Evolutionary conservation across 2,329 filamentous ascomycete genomes (phyloP).

Genomic region (Scortechinia acanthostroma): DNA sequence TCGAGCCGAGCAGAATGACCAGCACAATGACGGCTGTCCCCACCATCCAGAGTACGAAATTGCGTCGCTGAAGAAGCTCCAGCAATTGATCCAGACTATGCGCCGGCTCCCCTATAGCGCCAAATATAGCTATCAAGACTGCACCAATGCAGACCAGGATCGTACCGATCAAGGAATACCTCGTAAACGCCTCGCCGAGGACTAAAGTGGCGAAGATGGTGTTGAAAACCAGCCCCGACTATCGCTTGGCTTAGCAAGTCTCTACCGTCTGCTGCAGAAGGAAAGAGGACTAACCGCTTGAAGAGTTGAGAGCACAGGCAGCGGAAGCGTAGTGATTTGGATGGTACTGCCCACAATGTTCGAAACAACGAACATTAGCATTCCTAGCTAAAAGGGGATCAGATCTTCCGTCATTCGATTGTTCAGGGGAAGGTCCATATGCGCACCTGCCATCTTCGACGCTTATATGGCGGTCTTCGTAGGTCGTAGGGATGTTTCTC

Average conservation of each 20-base stretch:
- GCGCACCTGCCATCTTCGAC: constrained; percentile 80
- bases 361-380: constrained; percentile 92
- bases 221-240: constrained; percentile 91
- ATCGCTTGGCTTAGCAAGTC: background rate
- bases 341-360: constrained; percentile 93
- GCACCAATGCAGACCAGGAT: constrained; percentile 80
- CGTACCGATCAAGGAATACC: constrained; percentile 85
- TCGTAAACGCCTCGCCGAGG: constrained; percentile 86
- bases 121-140: constrained; percentile 87
- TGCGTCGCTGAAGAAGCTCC: constrained; percentile 60
- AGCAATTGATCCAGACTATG: constrained; percentile 81
- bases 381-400: constrained; percentile 48
- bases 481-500: constrained; percentile 76
- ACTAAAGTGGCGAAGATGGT: constrained; percentile 93
- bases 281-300: constrained; percentile 48
- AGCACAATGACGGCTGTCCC: constrained; percentile 70
- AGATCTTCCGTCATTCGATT: too few species aligned
- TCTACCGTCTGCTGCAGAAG: background rate
- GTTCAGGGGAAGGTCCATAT: too few species aligned
- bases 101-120: constrained; percentile 85
- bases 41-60: constrained; percentile 85
- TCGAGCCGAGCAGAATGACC: constrained; percentile 55
- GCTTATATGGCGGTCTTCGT: constrained; percentile 78
- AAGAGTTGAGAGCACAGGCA: constrained; percentile 88
- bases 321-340: constrained; percentile 89